Percentiles rank a stretch among this genome's conserved stretches.
Evolutionary conservation across 2,329 filamentous ascomycete genomes (phyloP).

Genomic region (Fusarium mundagurra): DNA sequence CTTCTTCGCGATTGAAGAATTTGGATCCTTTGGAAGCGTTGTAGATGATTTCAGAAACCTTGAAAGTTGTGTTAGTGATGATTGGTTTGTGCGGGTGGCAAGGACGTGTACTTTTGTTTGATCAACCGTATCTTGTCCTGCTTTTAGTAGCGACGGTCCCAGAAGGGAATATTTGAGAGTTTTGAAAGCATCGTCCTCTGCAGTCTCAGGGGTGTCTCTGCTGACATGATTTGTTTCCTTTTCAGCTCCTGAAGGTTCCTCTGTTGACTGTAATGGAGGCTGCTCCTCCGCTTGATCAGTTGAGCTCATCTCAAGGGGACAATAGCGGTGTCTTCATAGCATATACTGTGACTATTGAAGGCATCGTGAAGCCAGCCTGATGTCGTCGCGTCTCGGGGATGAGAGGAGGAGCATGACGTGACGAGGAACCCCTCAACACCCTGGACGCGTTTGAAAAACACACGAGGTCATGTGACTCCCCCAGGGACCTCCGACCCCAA

Average conservation of each 20-base stretch:
- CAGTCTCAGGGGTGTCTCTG: slow-evolving; percentile 8
- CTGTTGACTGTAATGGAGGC: slow-evolving; percentile 16
- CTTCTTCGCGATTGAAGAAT: slow-evolving; percentile 92
- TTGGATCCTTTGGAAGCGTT: slow-evolving; percentile 96
- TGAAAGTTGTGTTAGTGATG: slow-evolving; percentile 43
- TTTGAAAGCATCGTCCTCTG: slow-evolving; percentile 31
- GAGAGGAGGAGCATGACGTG: slow-evolving; percentile 32
- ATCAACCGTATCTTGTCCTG: slow-evolving; percentile 92
- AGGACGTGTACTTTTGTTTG: slow-evolving; percentile 74
- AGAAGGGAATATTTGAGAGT: slow-evolving; percentile 90
- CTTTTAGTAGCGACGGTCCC: slow-evolving; percentile 91
- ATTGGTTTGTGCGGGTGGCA: background rate
- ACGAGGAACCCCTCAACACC: slow-evolving; percentile 10
- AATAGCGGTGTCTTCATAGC: background rate
- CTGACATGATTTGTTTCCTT: slow-evolving; percentile 1
- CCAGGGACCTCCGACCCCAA: background rate
- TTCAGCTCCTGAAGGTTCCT: background rate
- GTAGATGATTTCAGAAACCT: slow-evolving; percentile 95
- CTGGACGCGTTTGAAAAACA: slow-evolving; percentile 27
- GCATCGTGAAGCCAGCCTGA: slow-evolving; percentile 31
- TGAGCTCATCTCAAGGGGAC: slow-evolving; percentile 33
- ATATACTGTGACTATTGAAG: slow-evolving; percentile 7
- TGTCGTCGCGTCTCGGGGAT: slow-evolving; percentile 33
- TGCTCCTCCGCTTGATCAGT: slow-evolving; percentile 20
- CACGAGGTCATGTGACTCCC: slow-evolving; percentile 40